A percentile compares a stretch with the other conserved stretches of the same genome.
Conservation (phyloP, 805 yeast species). For the Tetrapisispora fleetii region DNA sequence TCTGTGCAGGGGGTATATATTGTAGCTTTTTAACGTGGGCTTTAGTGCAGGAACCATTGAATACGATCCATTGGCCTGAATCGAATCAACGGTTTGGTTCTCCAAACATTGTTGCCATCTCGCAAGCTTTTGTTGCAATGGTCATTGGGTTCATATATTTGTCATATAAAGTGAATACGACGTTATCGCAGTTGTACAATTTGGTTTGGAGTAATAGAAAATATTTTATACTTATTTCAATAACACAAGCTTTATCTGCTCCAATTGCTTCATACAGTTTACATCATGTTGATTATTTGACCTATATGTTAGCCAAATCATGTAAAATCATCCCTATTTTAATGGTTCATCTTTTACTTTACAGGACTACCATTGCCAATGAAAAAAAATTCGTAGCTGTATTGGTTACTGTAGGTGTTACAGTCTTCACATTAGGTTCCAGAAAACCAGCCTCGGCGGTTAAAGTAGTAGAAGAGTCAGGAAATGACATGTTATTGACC, state of each 20-base stretch:
- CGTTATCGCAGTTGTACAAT: constrained; percentile 22
- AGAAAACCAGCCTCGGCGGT: constrained; percentile 6
- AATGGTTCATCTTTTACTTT: constrained; percentile 64
- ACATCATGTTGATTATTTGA: constrained; percentile 75
- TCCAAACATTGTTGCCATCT: constrained; percentile 65
- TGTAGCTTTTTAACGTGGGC: constrained; percentile 88
- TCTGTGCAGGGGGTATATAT: constrained; percentile 58
- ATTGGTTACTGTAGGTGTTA: constrained; percentile 76
- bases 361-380: constrained; percentile 59
- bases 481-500: constrained; percentile 9
- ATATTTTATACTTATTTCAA: constrained; percentile 44
- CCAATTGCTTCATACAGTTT: constrained; percentile 77
- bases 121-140: constrained; percentile 68
- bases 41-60: constrained; percentile 77
- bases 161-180: constrained; percentile 22
- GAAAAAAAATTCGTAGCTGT: constrained; percentile 73
- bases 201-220: constrained; percentile 29
- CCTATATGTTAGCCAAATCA: constrained; percentile 78
- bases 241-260: constrained; percentile 70
- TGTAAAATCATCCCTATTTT: constrained; percentile 94
- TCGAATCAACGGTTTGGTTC: constrained; percentile 51
- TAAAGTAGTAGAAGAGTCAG: background rate
- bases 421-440: constrained; percentile 54
- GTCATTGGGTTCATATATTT: constrained; percentile 57
- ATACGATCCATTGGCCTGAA: constrained; percentile 62